A percentile compares a stretch with the other conserved stretches of the same genome.
Evolutionary conservation across 192 early-diverging fungal genomes (phyloP).

Genomic region (Pilaira anomala): DNA sequence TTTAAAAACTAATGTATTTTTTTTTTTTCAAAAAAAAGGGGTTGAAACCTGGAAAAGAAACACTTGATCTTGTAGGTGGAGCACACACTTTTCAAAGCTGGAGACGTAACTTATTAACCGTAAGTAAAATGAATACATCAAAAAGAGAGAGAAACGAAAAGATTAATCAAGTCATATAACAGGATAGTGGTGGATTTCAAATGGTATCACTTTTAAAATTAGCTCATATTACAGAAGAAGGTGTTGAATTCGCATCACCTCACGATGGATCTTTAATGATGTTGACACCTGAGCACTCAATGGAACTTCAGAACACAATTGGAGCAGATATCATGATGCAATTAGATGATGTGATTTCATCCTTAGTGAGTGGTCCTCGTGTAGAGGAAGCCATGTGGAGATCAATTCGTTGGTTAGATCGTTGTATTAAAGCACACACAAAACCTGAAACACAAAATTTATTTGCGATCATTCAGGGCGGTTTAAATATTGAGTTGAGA

Average conservation of each 20-base stretch:
- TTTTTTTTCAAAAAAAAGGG: slow-evolving; percentile 19
- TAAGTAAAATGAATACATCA: slow-evolving; percentile 14
- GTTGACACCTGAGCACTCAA: slow-evolving; percentile 84
- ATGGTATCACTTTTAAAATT: slow-evolving; percentile 88
- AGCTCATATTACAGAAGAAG: slow-evolving; percentile 79
- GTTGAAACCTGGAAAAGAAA: slow-evolving; percentile 59
- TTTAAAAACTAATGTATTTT: too few species aligned
- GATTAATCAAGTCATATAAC: not conserved
- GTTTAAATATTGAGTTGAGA: slow-evolving; percentile 65
- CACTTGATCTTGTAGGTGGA: slow-evolving; percentile 70
- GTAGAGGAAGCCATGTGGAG: slow-evolving; percentile 90
- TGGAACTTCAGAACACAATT: slow-evolving; percentile 81
- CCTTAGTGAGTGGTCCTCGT: slow-evolving; percentile 72
- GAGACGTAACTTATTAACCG: slow-evolving; percentile 74
- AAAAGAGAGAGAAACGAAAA: too few species aligned
- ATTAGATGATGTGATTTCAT: slow-evolving; percentile 85
- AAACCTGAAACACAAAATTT: slow-evolving; percentile 73
- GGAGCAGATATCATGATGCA: slow-evolving; percentile 93
- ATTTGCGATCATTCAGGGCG: slow-evolving; percentile 89
- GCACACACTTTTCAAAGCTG: slow-evolving; percentile 80
- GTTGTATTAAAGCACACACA: slow-evolving; percentile 74
- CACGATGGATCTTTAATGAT: slow-evolving; percentile 78
- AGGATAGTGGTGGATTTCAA: slow-evolving; percentile 83
- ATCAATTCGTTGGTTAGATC: slow-evolving; percentile 85
- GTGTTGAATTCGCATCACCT: slow-evolving; percentile 84